Base-by-base conservation (phyloP, 495 filamentous ascomycete species). In the Daldinia grandis region DNA sequence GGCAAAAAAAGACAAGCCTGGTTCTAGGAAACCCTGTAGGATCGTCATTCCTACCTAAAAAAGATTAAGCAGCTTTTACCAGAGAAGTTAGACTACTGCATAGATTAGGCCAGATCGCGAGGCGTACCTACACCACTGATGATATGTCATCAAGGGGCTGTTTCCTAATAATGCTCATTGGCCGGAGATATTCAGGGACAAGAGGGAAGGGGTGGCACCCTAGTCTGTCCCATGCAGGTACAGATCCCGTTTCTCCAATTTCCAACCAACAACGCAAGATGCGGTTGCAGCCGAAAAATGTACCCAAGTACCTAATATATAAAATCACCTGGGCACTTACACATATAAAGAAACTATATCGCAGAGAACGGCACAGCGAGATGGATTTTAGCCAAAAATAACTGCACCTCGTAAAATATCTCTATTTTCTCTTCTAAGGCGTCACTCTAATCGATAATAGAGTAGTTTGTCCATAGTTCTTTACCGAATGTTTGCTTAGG, bases 41-140 rank as follows among this genome's bases (percentile, higher is more conserved):
- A 69, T 68, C 70, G 70, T 68, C 70, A 68, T 73, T 73, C 51
- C 57, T 68, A 58, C 70, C 70, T 49, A 68, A 51, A 28, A 24
- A 58, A 62, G 58, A 66, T 62, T 62, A 55, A 65, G 40, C 40
- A 14, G 50, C 33, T 56, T 56, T 53, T 17, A 28, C 27, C 7
- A 51, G 27, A 53, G 49, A 64, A 33, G 49, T 49, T 57, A 27
- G n/a, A n/a, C n/a, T n/a, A n/a, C n/a, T n/a, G n/a, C n/a, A n/a
- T n/a, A n/a, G 47, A 64, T 72, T 59, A 35, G 35, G 59, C 47
- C 37, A 64, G 56, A 67, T 68, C 60, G 54, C 49, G 37, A 62
- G 56, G 50, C 53, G 24, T 37, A 44, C 53, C 17, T 37, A 44
- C 3, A 35, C 33, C 14, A 35, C 24, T 25, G 21, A 40, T 31